phyloP scores from a whole-genome alignment of 306 rosid species.

The Ormosia semicastrata region DNA sequence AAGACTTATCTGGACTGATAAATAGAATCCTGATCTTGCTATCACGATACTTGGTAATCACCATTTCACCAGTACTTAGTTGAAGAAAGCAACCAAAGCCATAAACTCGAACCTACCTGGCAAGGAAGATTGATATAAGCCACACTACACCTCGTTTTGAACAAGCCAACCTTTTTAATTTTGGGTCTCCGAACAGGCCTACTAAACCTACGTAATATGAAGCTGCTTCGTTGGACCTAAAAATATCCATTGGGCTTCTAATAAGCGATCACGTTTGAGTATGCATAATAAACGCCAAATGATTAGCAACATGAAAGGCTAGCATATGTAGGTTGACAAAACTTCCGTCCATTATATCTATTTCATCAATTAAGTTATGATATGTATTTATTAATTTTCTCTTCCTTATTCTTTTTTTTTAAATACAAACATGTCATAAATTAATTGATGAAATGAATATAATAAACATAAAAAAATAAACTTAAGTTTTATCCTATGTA shows the following conservation, averaged over 20 bases:
- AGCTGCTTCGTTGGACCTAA: neutral
- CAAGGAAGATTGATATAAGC: neutral
- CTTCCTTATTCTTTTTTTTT: too few relatives aligned
- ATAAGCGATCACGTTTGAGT: neutral
- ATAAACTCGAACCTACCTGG: neutral
- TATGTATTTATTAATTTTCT: too few relatives aligned
- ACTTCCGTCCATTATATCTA: too few relatives aligned
- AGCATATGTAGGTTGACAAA: neutral
- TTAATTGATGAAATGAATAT: too few relatives aligned
- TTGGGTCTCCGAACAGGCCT: neutral
- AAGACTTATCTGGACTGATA: neutral
- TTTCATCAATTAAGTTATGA: too few relatives aligned
- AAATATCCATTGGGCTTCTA: neutral
- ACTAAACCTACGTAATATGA: neutral
- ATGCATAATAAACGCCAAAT: neutral
- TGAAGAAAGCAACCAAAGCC: too few relatives aligned
- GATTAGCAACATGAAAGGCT: neutral
- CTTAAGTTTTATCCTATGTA: too few relatives aligned
- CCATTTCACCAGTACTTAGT: too few relatives aligned
- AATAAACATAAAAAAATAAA: too few relatives aligned
- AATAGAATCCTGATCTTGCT: neutral
- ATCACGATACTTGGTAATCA: neutral
- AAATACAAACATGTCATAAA: too few relatives aligned
- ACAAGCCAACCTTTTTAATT: neutral
- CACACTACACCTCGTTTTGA: neutral